Conservation (phyloP, 2,329 filamentous ascomycete species). For the Stachybotrys chartarum region DNA sequence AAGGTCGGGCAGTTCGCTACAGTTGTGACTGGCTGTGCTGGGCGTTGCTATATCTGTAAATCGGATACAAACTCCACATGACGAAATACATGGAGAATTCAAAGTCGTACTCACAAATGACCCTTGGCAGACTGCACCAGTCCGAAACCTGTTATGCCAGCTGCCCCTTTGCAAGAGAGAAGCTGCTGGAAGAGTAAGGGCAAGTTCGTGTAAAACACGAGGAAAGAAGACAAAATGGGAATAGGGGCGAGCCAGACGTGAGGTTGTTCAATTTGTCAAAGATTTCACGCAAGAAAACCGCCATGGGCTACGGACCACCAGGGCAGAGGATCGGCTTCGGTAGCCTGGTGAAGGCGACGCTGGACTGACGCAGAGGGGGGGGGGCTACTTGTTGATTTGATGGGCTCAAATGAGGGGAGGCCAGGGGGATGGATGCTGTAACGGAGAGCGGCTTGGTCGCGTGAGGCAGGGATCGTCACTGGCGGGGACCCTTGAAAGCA, state of each 20-base stretch:
- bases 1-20: neutral
- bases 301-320: neutral
- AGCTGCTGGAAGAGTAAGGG: no score
- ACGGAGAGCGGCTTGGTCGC: conserved; percentile 3
- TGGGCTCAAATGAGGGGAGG: neutral
- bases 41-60: neutral
- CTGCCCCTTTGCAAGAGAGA: no score
- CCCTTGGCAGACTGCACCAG: neutral
- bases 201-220: no score
- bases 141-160: no score
- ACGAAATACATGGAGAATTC: neutral
- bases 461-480: conserved; percentile 13
- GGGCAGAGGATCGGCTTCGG: neutral
- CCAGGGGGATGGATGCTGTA: conserved; percentile 1
- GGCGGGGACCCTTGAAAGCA: conserved; percentile 1
- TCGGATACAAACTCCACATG: neutral
- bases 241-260: no score
- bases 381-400: neutral
- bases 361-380: neutral
- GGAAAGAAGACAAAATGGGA: no score
- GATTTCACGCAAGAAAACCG: neutral
- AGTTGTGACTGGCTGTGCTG: neutral
- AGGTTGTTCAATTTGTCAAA: no score
- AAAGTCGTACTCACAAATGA: neutral
- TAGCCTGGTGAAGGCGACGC: neutral